Evolutionary conservation across 306 rosid species (phyloP), one percentile per base, ranked within the genome.

Genomic region (Rosa rugosa): DNA sequence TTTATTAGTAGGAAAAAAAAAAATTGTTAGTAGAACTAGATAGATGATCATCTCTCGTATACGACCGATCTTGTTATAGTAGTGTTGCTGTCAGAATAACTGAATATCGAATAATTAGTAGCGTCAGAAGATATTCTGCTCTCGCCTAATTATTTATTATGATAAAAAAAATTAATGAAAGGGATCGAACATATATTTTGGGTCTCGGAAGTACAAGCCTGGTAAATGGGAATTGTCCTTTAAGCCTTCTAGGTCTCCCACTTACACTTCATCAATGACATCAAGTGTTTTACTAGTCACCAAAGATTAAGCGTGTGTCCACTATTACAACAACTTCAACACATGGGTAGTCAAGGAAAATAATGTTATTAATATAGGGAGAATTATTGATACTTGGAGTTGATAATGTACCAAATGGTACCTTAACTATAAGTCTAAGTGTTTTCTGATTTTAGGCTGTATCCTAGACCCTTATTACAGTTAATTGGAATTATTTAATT

Each of bases 391-490:
- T 36, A 11, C 8, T 9, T 42, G 25, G 13, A 42, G 16, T 44
- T 69, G n/a, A 44, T 69, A 69, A 69, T 42, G 73, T 69, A n/a
- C 73, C 51, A 7, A 53, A 69, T 41, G 11, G 72, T 42, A 42
- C 50, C 53, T 38, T 20, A 22, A 60, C 71, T 67, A 6, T 34
- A 67, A 67, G 72, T 40, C 71, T 27, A 10, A 67, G 25, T 41
- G 47, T 20, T 66, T 34, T 66, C 25, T 65, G 45, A 6, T 6
- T 65, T 14, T 8, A 66, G 71, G 71, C 13, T 17, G 45, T 20
- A 40, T 34, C n/a, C 1, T 1, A 5, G 27, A 65, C 12, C 12
- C 46, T 36, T 66, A 3, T 38, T 17, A 38, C 16, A 18, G 27
- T 66, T 16, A 8, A 66, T 38, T 17, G 71, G 23, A 17, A 17